Conservation (phyloP, 2,329 filamentous ascomycete genomes). For the Diaporthe destruens region DNA sequence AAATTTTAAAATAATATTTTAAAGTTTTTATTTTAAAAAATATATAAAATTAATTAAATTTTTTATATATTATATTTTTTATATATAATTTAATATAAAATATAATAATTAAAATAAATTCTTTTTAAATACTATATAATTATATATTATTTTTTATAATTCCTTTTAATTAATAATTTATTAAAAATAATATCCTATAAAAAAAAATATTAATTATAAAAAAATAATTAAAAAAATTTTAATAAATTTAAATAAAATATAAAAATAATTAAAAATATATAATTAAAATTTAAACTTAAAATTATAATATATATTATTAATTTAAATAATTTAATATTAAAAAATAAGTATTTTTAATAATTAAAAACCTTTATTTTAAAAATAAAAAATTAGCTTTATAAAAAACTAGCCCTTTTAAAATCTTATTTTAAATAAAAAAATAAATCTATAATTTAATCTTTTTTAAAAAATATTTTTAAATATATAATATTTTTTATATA, state of each 20-base stretch:
- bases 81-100: background rate
- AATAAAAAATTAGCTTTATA: too few species aligned
- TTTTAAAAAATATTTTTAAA: too few species aligned
- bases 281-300: background rate
- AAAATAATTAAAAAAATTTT: background rate
- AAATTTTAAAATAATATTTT: too few species aligned
- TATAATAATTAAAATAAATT: background rate
- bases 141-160: background rate
- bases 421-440: too few species aligned
- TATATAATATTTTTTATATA: too few species aligned
- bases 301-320: background rate
- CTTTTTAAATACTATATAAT: background rate
- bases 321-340: too few species aligned
- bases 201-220: background rate
- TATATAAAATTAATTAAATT: background rate
- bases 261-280: background rate
- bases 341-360: too few species aligned
- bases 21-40: too few species aligned
- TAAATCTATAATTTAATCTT: too few species aligned
- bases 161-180: too few species aligned
- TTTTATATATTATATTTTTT: background rate
- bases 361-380: too few species aligned
- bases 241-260: background rate
- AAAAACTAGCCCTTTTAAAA: too few species aligned
- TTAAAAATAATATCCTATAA: background rate